These are phyloP conservation scores for Aspergillus aculeatus DNA, from an alignment of 2,329 filamentous ascomycete species.

Conservation along the genomic window DNA sequence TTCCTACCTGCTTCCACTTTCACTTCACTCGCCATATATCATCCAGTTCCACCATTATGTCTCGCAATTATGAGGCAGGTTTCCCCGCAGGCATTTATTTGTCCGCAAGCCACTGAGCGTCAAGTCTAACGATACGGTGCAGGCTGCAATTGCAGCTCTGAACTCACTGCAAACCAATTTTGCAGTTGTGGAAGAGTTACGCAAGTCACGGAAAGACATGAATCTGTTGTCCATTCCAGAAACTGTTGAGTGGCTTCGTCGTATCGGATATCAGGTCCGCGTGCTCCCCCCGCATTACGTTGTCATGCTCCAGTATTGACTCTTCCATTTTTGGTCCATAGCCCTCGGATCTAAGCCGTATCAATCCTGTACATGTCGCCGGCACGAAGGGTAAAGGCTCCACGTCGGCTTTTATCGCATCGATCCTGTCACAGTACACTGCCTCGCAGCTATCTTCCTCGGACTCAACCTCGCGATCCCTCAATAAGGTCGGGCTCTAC, in stretches of 20 bases:
- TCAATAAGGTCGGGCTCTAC: conserved; percentile 69
- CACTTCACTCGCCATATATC: conserved; percentile 30
- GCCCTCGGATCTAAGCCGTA: conserved; percentile 60
- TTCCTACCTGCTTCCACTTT: conserved; percentile 17
- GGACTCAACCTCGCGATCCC: conserved; percentile 31
- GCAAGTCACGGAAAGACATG: conserved; percentile 65
- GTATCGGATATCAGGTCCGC: conserved; percentile 71
- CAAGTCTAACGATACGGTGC: conserved; percentile 19
- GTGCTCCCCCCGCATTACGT: conserved; percentile 18
- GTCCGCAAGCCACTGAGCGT: neutral
- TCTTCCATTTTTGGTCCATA: conserved; percentile 28
- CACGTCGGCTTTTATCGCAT: conserved; percentile 78
- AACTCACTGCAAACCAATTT: conserved; percentile 79
- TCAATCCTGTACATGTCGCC: conserved; percentile 76
- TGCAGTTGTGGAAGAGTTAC: conserved; percentile 71
- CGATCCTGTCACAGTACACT: conserved; percentile 67
- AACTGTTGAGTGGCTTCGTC: conserved; percentile 73
- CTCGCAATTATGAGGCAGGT: conserved; percentile 42
- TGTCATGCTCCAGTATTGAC: conserved; percentile 7
- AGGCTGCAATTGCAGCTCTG: conserved; percentile 71
- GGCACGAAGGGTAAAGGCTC: conserved; percentile 95
- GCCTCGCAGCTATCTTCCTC: conserved; percentile 33
- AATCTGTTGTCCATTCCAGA: conserved; percentile 78
- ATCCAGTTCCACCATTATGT: conserved; percentile 32
- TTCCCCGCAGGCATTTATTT: neutral